Conservation (phyloP, 345 rosid species). For the Gossypium turneri region DNA sequence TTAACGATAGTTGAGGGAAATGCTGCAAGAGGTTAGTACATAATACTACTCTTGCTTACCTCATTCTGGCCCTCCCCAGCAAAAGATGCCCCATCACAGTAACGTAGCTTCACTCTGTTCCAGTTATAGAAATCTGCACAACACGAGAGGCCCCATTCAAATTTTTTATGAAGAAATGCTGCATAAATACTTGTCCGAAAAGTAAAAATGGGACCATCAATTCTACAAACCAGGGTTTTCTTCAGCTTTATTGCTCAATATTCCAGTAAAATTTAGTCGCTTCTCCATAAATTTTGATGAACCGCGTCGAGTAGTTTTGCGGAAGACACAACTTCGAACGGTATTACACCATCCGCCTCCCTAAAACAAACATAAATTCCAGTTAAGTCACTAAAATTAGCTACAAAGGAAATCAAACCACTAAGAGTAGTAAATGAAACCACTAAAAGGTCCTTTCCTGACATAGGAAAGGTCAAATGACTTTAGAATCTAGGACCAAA, state of each 20-base stretch:
- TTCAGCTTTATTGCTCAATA: slow-evolving; percentile 56
- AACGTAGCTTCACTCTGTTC: slow-evolving; percentile 85
- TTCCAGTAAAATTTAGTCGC: slow-evolving; percentile 48
- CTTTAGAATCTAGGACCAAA: not conserved
- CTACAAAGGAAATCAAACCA: not conserved
- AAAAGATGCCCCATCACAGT: slow-evolving; percentile 95
- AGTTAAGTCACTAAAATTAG: not conserved
- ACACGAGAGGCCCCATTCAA: not conserved
- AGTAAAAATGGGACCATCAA: not conserved
- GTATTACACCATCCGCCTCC: slow-evolving; percentile 94
- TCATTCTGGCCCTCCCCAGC: slow-evolving; percentile 61
- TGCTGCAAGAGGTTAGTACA: not conserved
- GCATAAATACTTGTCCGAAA: not conserved
- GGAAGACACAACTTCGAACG: slow-evolving; percentile 38
- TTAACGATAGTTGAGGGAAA: not conserved
- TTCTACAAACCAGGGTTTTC: slow-evolving; percentile 49
- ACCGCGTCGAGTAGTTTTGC: slow-evolving; percentile 58
- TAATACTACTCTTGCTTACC: slow-evolving; percentile 32
- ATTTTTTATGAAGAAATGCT: not conserved
- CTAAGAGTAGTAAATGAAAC: not conserved
- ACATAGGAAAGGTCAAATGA: not conserved
- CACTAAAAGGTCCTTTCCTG: not conserved
- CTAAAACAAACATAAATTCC: slow-evolving; percentile 28
- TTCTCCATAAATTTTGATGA: slow-evolving; percentile 63
- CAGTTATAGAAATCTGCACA: slow-evolving; percentile 83